Evolutionary conservation across 2,329 filamentous ascomycete species (phyloP).

Genomic region (Davidsoniella australis): DNA sequence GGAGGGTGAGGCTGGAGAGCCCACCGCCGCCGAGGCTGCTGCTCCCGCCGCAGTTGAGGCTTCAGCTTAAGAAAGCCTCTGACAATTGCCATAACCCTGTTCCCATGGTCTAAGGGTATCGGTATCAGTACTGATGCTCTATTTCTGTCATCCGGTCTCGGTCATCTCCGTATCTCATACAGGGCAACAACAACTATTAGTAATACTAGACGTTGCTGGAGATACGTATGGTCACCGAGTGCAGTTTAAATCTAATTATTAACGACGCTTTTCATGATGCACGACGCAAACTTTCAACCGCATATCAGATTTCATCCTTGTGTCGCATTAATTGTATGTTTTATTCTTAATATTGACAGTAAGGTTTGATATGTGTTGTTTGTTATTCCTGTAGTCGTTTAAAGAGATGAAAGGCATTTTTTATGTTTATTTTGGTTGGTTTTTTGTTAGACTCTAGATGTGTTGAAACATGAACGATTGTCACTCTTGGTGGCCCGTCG

Average conservation of each 20-base stretch:
- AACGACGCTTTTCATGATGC: conserved; percentile 12
- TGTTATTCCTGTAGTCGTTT: too few species aligned
- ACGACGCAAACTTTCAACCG: neutral
- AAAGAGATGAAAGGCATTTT: too few species aligned
- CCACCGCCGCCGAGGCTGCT: neutral
- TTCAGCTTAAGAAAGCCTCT: conserved; percentile 3
- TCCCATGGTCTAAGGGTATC: neutral
- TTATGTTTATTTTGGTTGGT: too few species aligned
- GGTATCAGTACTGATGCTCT: too few species aligned
- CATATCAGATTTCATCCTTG: too few species aligned
- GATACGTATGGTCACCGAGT: neutral
- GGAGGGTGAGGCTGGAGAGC: neutral
- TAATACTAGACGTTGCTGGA: conserved; percentile 2
- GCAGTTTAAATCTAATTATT: conserved; percentile 13
- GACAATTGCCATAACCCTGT: conserved; percentile 3
- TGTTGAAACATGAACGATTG: too few species aligned
- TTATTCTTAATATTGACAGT: too few species aligned
- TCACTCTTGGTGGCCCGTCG: too few species aligned
- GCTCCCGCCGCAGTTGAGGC: neutral
- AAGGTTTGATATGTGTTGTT: too few species aligned
- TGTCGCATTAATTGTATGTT: too few species aligned
- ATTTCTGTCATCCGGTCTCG: neutral
- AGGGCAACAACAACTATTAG: neutral
- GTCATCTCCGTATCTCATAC: neutral
- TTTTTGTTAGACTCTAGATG: too few species aligned